Evolutionary conservation across 2,329 filamentous ascomycete genomes (phyloP).

Genomic region (Aspergillus chevalieri): DNA sequence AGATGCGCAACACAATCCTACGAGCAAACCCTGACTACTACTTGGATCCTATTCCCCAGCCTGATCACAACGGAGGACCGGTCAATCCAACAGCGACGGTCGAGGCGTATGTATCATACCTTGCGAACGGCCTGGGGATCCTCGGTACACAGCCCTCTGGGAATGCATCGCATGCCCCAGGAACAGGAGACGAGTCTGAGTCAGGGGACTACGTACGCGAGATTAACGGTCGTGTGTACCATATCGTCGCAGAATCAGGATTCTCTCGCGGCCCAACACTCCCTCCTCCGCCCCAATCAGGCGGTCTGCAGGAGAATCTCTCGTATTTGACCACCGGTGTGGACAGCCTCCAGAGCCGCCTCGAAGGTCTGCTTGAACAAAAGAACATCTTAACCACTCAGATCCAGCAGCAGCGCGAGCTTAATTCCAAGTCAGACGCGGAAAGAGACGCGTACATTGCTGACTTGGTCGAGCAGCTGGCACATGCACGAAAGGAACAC

Average conservation of each 20-base stretch:
- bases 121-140: constrained; percentile 59
- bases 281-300: constrained; percentile 53
- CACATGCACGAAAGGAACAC: constrained; percentile 61
- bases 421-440: constrained; percentile 78
- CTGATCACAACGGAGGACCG: constrained; percentile 19
- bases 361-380: constrained; percentile 76
- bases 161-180: constrained; percentile 2
- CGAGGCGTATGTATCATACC: constrained; percentile 61
- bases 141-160: constrained; percentile 48
- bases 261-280: constrained; percentile 42
- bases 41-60: constrained; percentile 32
- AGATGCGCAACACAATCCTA: constrained; percentile 61
- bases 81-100: constrained; percentile 27
- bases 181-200: constrained; percentile 25
- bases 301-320: constrained; percentile 62
- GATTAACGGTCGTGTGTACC: constrained; percentile 60
- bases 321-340: constrained; percentile 72
- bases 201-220: constrained; percentile 52
- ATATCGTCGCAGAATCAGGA: constrained; percentile 47
- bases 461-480: constrained; percentile 42
- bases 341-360: constrained; percentile 68
- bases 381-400: constrained; percentile 84
- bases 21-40: constrained; percentile 31
- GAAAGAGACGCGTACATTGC: constrained; percentile 46
- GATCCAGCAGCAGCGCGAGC: constrained; percentile 89